Conservation (phyloP, 192 early-diverging fungal species). For the Coemansia sp. region DNA sequence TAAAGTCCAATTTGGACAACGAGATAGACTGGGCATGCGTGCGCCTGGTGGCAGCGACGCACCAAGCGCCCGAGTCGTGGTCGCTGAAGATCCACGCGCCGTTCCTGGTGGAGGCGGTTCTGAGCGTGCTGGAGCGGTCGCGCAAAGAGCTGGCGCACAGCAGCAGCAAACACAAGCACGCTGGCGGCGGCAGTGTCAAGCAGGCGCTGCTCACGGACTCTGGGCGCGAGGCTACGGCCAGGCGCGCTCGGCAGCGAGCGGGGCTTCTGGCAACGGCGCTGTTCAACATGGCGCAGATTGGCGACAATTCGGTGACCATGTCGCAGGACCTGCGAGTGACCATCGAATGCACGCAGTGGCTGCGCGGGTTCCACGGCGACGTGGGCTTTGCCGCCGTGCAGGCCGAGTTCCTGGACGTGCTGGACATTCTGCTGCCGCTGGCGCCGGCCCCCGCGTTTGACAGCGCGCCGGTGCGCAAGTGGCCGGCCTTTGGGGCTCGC, state of each 20-base stretch:
- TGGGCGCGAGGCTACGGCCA: conserved; percentile 19
- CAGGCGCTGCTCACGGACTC: conserved; percentile 22
- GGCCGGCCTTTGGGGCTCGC: conserved; percentile 34
- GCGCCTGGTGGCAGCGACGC: conserved; percentile 39
- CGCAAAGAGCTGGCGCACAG: conserved; percentile 27
- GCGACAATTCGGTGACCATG: conserved; percentile 45
- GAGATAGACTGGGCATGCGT: conserved; percentile 59
- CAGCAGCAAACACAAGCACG: not conserved
- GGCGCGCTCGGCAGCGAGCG: conserved; percentile 33
- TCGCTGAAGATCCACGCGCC: conserved; percentile 39
- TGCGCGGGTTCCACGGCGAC: conserved; percentile 22
- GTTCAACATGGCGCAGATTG: conserved; percentile 51
- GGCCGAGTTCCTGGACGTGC: conserved; percentile 41
- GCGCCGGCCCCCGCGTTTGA: conserved; percentile 34
- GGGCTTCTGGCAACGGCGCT: conserved; percentile 39
- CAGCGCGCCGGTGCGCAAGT: conserved; percentile 20
- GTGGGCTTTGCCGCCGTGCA: conserved; percentile 12
- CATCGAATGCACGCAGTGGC: conserved; percentile 49
- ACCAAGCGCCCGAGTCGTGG: conserved; percentile 39
- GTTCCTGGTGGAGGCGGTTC: conserved; percentile 48
- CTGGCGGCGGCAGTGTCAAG: not conserved
- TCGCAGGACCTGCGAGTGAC: conserved; percentile 47
- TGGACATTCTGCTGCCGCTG: conserved; percentile 48
- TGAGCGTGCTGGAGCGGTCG: conserved; percentile 36
- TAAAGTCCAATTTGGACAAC: conserved; percentile 49